Base-by-base conservation (phyloP, 768 basidiomycete species). In the Auriscalpium orientale region DNA sequence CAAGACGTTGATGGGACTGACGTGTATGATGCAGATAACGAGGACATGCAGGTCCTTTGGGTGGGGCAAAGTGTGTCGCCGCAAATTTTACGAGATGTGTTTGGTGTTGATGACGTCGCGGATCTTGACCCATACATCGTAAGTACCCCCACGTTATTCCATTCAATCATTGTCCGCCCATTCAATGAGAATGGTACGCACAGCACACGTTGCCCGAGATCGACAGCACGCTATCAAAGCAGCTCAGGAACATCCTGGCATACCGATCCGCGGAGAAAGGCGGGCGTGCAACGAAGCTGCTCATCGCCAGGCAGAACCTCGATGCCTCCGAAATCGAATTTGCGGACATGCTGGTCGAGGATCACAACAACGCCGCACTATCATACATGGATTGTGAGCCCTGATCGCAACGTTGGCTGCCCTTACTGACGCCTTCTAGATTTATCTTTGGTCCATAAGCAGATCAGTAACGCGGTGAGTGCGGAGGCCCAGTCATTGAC, bases 261-360 rank as follows among this genome's bases (percentile, higher is more conserved):
- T 74, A 85, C 61, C 81, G 90, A 21, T 74, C 76, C 51, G 64
- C 71, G 2, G 78, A 83, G 56, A 78, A 85, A 35, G 71, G 67
- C 12, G 76, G 79, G 15, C 77, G 82, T 4, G 63, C 68, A 36
- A 74, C 77, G 8, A 88, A 83, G 66, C 74, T 94, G 62, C 72
- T 83, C 37, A 77, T 98, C 28, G 90, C 91, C 0, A 81, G 97
- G 9, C 97, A 98, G 68, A 91, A 97, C 66, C 76, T 94, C 68
- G 97, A 99, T 66, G 95, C 83, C 12, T 74, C 83, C 51, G 95
- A 99, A 73, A 81, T 98, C 46, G 97, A 98, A 69, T 98, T 95
- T 65, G 89, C 89, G 60, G 97, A 99, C 72, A 89, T 97, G 89
- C 78, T 99, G 12, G 84, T 97, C 22, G 97, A 99, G 74, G 97